Evolutionary conservation across 164 flowering plant genomes (phyloP).

Genomic region (Liriodendron chinense): DNA sequence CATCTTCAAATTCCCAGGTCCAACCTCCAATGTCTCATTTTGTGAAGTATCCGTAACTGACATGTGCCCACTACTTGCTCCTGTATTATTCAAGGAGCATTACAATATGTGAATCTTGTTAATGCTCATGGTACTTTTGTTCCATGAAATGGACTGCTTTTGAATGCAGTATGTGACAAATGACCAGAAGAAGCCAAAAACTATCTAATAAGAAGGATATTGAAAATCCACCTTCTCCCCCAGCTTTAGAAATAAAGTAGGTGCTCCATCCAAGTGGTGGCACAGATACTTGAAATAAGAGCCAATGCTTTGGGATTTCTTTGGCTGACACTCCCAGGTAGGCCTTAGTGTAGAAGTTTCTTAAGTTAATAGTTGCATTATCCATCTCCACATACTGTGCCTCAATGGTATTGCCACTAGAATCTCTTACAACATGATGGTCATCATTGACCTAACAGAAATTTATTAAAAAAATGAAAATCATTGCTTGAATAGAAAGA

Average conservation of each 20-base stretch:
- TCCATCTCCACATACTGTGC: constrained; percentile 61
- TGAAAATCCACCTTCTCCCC: constrained; percentile 32
- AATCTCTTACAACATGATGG: constrained; percentile 61
- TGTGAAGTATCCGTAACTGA: constrained; percentile 22
- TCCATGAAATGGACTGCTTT: neutral
- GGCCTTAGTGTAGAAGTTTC: constrained; percentile 60
- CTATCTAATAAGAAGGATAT: neutral
- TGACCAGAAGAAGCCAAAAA: neutral
- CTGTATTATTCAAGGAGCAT: constrained; percentile 25
- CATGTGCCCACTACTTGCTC: constrained; percentile 16
- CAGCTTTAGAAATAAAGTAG: constrained; percentile 57
- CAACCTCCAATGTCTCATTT: constrained; percentile 63
- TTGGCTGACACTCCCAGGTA: constrained; percentile 49
- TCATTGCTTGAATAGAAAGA: no score
- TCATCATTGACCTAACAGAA: constrained; percentile 54
- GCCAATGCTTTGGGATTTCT: constrained; percentile 65
- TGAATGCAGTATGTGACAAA: neutral
- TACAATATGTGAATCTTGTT: neutral
- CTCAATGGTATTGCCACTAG: constrained; percentile 44
- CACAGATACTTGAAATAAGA: constrained; percentile 63
- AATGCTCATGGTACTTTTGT: neutral
- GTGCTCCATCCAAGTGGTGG: constrained; percentile 90
- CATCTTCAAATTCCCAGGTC: constrained; percentile 77
- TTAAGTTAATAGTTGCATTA: constrained; percentile 56
- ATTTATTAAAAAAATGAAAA: neutral